Base-by-base conservation (phyloP, 1,139 yeast species). In the Blastobotrys ciferrii region DNA sequence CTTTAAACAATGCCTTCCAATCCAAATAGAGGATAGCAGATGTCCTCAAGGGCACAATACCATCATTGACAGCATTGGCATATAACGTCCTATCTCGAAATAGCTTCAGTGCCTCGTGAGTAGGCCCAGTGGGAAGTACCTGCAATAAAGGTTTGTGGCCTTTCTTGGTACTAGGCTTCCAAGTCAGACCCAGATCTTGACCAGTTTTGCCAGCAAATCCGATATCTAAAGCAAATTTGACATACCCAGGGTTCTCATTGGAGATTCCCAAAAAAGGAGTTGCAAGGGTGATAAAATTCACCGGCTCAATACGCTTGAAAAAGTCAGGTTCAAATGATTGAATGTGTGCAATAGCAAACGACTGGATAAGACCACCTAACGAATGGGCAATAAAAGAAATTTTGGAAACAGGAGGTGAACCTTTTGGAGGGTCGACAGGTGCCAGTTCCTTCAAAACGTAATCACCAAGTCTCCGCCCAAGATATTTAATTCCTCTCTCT, bases 161-260 rank as follows among this genome's bases (percentile, higher is more conserved):
- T 31, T 63, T 59, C 9, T 61, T 57, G 6, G 60, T 48, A 7
- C 54, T 43, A 0, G 68, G 65, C 28, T 62, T 60, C 63, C 78
- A 75, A 25, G 76, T 71, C 45, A 94, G 72, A 0, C 95, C 94
- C 53, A 92, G 68, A 62, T 92, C 99, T 59, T 87, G 92, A 0
- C 99, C 99, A 0, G 98, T 85, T 59, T 82, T 84, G 0, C 98
- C 99, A 2, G 88, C 92, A 44, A 91, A 76, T 0, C 99, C 98
- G 37, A 89, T 83, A 65, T 84, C 86, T 15, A 92, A 72, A 0
- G 94, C 94, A 48, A 89, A 70, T 60, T 87, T 88, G 23, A 94
- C 84, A 63, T 86, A 89, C 1, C 82, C 80, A 0, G 98, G 98
- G 62, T 89, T 91, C 60, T 91, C 98, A 43, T 82, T 77, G 45